Evolutionary conservation across 2,329 filamentous ascomycete species (phyloP), one percentile per base, ranked within the genome.

Genomic region (Dactylellina haptotyla): DNA sequence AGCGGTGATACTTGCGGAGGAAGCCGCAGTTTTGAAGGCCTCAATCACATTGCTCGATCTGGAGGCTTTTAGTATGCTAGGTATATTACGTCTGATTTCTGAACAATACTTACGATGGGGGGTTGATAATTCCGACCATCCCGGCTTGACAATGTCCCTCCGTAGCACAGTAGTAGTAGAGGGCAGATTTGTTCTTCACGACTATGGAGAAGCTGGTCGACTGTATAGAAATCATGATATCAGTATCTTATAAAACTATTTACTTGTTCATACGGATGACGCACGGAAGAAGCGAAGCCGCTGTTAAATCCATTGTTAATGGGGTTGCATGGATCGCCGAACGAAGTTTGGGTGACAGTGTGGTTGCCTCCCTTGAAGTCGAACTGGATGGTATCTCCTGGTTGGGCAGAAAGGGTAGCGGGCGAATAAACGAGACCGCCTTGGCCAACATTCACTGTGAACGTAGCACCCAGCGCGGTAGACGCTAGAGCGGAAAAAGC

Each of bases 321-420:
- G 53, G 90, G 89, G 26, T 85, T 80, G 82, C 90, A 93, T 9
- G 90, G 89, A 63, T 84, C 81, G 77, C 89, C 87, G 78, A 93
- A 94, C 77, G 84, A 87, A 48, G 90, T 91, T 83, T 93, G 89
- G 10, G 88, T 90, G 64, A 93, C 87, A 56, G 90, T 93, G 85
- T 94, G 91, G 84, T 93, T 93, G 12, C 30, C 41, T 3, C 58
- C 34, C 2, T 37, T 26, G 43, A 71, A 71, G 16, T 34, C 41
- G 18, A 57, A 71, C 32, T 37, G 26, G 25, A 71, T 26, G 3
- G 58, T 64, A 20, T 71, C 66, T 76, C 90, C 90, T 2, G 83
- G 81, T n/a, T 82, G 80, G 26, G 88, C 90, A 75, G 83, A 84
- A 79, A 93, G 80, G 78, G 85, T 88, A 77, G 89, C 84, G 46